Evolutionary conservation across 2,329 filamentous ascomycete species (phyloP).

Genomic region (Zasmidium cellare): DNA sequence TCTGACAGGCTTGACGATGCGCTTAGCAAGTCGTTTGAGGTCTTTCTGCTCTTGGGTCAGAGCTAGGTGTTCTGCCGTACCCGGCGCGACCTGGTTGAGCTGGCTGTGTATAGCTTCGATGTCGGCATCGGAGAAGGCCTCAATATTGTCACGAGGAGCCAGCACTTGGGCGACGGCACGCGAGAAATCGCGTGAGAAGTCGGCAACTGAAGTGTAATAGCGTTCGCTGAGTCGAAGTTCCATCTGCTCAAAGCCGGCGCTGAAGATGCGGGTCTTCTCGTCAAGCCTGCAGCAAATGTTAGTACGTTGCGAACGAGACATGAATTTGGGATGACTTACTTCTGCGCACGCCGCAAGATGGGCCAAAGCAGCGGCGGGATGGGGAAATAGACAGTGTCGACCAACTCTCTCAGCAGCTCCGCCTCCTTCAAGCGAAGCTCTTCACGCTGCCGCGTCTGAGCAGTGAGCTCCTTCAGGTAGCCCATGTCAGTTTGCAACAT

Average conservation of each 20-base stretch:
- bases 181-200: constrained; percentile 61
- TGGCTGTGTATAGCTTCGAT: constrained; percentile 42
- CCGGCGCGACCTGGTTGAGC: constrained; percentile 36
- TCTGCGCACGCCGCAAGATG: constrained; percentile 75
- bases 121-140: constrained; percentile 19
- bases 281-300: constrained; percentile 57
- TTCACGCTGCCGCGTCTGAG: constrained; percentile 74
- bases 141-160: constrained; percentile 33
- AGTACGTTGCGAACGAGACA: constrained; percentile 36
- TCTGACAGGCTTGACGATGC: constrained; percentile 82
- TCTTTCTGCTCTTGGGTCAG: constrained; percentile 69
- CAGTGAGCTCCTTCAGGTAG: constrained; percentile 69
- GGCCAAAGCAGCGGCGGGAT: constrained; percentile 74
- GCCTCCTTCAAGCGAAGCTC: constrained; percentile 73
- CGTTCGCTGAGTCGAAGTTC: constrained; percentile 56
- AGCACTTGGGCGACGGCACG: constrained; percentile 57
- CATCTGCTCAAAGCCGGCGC: constrained; percentile 54
- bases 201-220: constrained; percentile 59
- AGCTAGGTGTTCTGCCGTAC: constrained; percentile 40
- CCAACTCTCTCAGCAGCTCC: constrained; percentile 72
- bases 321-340: constrained; percentile 64
- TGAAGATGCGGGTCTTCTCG: constrained; percentile 54
- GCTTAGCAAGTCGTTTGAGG: constrained; percentile 80
- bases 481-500: constrained; percentile 74
- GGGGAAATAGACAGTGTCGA: constrained; percentile 91